Evolutionary conservation across 2,329 filamentous ascomycete species (phyloP).

Genomic region (Didymella glomerata): DNA sequence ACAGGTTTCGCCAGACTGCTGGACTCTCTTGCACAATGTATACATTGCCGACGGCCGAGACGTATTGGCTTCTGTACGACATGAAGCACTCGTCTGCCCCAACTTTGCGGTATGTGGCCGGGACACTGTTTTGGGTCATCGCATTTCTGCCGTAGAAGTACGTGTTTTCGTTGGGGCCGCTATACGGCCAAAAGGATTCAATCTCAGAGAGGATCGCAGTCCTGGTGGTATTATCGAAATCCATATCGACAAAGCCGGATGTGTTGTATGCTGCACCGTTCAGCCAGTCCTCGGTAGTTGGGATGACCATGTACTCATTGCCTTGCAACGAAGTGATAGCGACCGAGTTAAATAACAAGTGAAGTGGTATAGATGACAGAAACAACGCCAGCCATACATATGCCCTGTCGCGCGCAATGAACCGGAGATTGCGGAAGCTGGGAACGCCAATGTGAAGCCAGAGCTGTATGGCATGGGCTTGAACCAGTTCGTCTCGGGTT

Average conservation of each 20-base stretch:
- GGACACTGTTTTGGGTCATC: neutral
- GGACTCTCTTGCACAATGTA: conserved; percentile 23
- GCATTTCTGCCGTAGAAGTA: neutral
- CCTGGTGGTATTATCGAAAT: neutral
- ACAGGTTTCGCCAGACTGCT: conserved; percentile 19
- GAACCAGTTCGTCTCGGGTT: conserved; percentile 31
- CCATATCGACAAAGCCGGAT: conserved; percentile 8
- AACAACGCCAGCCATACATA: conserved; percentile 11
- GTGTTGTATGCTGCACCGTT: conserved; percentile 20
- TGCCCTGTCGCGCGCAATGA: neutral
- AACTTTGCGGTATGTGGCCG: neutral
- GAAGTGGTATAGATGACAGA: conserved; percentile 25
- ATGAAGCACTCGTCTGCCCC: conserved; percentile 20
- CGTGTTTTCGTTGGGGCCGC: neutral
- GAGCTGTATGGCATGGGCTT: conserved; percentile 36
- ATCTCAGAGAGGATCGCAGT: neutral
- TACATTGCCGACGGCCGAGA: conserved; percentile 23
- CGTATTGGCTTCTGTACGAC: conserved; percentile 22
- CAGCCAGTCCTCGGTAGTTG: conserved; percentile 25
- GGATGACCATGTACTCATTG: conserved; percentile 26
- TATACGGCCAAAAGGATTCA: neutral
- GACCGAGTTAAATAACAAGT: conserved; percentile 33
- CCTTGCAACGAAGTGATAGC: conserved; percentile 29
- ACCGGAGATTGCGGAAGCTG: conserved; percentile 30
- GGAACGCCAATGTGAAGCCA: conserved; percentile 56